A percentile compares a stretch with the other conserved stretches of the same genome.
Conservation (phyloP, 352 stramenopile species). For the Globisporangium barbulae region DNA sequence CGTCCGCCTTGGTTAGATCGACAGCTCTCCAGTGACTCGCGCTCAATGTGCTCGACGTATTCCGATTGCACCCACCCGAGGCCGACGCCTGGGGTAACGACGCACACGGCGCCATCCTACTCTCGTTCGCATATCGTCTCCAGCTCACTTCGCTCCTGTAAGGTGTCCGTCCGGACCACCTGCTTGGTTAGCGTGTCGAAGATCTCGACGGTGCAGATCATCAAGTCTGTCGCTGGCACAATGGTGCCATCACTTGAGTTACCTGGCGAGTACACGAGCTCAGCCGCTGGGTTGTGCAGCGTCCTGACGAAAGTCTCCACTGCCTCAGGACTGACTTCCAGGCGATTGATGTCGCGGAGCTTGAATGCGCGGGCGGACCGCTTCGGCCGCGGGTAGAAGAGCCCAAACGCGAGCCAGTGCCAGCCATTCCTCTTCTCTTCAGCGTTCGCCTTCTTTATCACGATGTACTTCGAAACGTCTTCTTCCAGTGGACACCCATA, state of each 20-base stretch:
- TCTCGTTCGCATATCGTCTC: constrained; percentile 14
- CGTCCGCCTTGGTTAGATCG: not conserved
- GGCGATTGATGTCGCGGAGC: not conserved
- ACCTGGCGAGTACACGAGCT: not conserved
- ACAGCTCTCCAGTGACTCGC: not conserved
- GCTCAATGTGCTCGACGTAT: constrained; percentile 1
- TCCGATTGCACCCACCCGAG: not conserved
- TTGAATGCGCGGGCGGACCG: constrained; percentile 7
- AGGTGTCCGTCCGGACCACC: constrained; percentile 1
- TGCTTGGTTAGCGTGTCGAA: not conserved
- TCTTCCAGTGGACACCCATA: constrained; percentile 1
- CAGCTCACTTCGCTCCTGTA: constrained; percentile 6
- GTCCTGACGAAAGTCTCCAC: not conserved
- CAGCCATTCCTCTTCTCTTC: not conserved
- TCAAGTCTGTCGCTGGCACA: not conserved
- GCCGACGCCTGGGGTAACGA: not conserved
- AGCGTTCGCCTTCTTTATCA: not conserved
- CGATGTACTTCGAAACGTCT: not conserved
- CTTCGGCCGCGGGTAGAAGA: constrained; percentile 20
- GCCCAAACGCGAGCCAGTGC: constrained; percentile 18
- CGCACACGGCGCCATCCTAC: not conserved
- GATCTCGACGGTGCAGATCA: not conserved
- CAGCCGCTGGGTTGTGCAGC: not conserved
- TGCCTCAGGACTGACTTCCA: not conserved
- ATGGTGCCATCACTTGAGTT: no score